Base-by-base conservation (phyloP, 805 yeast species). In the Ascoidea tarda region DNA sequence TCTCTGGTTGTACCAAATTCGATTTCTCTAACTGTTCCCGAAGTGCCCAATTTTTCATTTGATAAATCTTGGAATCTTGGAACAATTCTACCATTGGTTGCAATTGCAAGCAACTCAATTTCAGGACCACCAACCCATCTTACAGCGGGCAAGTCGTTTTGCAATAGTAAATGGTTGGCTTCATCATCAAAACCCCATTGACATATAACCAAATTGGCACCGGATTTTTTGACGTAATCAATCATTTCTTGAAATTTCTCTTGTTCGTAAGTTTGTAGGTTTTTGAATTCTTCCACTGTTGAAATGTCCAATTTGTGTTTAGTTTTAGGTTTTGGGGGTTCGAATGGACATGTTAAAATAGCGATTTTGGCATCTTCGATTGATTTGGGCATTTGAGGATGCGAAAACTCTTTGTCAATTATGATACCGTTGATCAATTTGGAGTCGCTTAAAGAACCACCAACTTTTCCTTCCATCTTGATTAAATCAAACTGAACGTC, bases 141-240 rank as follows among this genome's bases (percentile, higher is more conserved):
- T 46, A 93, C 93, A 31, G 98, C 98, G 46, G 96, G 96, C 57
- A 93, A 76, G 47, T 87, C 78, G 68, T 91, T 88, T 61, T 91
- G 85, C 60, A 90, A 73, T 55, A 93, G 75, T 65, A 93, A 71
- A 69, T 93, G 96, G 70, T 91, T 91, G 47, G 98, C 98, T 73
- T 91, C 99, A 67, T 91, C 99, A 68, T 91, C 99, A 62, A 91
- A 93, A 16, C 99, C 99, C 99, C 99, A 91, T 72, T 91, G 99
- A 71, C 99, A 93, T 46, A 95, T 91, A 51, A 91, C 99, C 53
- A 91, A 79, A 67, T 90, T 91, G 33, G 99, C 98, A 47, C 98
- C 98, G 0, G 96, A 76, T 32, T 76, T 78, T 69, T 93, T 90
- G 52, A 93, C 95, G 57, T 75, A 71, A 55, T 82, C 75, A 55